A percentile compares a stretch with the other conserved stretches of the same genome.
phyloP scores from a whole-genome alignment of 1,284 basidiomycete species.

The Boletus nobilissimus region DNA sequence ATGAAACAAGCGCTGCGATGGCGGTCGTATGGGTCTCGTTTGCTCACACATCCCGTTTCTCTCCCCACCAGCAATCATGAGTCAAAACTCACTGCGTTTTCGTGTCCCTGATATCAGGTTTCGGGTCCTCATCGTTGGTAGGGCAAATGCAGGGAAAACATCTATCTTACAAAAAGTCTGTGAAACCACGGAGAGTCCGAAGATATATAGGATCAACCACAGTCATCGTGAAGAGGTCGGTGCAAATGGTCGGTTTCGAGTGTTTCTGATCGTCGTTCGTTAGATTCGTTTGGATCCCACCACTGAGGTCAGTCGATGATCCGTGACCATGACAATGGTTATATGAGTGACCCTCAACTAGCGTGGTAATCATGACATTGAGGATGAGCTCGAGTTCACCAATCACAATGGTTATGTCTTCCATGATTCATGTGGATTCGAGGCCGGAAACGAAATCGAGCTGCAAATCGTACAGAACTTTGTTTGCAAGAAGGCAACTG shows the following conservation, averaged over 20 bases:
- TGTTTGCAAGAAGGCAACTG: background rate
- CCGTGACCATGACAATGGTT: background rate
- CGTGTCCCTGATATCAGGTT: background rate
- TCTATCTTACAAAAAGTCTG: constrained; percentile 19
- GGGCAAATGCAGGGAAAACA: constrained; percentile 20
- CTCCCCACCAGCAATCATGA: background rate
- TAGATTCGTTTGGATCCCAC: constrained; percentile 8
- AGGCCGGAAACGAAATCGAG: constrained; percentile 6
- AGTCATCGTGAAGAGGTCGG: constrained; percentile 9
- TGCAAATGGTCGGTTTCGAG: background rate
- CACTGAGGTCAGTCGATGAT: background rate
- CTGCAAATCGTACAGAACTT: constrained; percentile 11
- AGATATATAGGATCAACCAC: background rate
- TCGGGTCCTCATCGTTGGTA: constrained; percentile 16
- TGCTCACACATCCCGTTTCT: background rate
- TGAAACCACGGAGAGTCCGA: constrained; percentile 18
- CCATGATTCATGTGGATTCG: constrained; percentile 15
- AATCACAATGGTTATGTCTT: constrained; percentile 14
- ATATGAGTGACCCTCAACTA: background rate
- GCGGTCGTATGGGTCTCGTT: background rate
- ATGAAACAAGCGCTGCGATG: background rate
- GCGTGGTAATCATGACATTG: constrained; percentile 11
- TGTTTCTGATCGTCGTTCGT: background rate
- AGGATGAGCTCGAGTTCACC: constrained; percentile 13
- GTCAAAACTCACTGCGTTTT: background rate